A percentile compares a stretch with the other conserved stretches of the same genome.
These are phyloP conservation scores for Aspergillus brasiliensis DNA, from an alignment of 2,329 filamentous ascomycete genomes.

Conservation along the genomic window DNA sequence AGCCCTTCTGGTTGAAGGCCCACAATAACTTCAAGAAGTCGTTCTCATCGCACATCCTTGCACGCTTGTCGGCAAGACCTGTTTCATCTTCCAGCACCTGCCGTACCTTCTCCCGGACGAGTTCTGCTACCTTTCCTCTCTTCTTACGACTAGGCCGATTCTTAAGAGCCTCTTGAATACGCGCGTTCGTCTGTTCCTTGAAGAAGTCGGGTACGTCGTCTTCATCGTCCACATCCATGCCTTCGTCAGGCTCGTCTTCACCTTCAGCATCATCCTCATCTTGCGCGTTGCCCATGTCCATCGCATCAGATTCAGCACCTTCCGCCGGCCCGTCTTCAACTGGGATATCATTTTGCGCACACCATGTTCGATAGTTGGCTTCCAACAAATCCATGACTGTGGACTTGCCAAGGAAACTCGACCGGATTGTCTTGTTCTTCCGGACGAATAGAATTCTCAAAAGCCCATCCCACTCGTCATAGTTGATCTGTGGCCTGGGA, in stretches of 20 bases:
- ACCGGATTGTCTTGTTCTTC: constrained; percentile 87
- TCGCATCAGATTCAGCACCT: constrained; percentile 35
- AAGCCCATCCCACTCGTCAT: constrained; percentile 93
- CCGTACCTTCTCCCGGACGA: constrained; percentile 84
- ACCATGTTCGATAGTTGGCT: constrained; percentile 86
- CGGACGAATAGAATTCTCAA: constrained; percentile 79
- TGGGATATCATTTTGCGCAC: constrained; percentile 78
- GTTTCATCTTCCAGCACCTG: constrained; percentile 82
- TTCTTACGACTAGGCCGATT: constrained; percentile 63
- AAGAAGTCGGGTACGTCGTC: constrained; percentile 85
- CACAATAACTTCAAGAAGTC: constrained; percentile 82
- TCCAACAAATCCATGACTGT: constrained; percentile 82
- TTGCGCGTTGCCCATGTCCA: constrained; percentile 37
- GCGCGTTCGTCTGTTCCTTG: constrained; percentile 58
- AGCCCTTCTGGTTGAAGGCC: constrained; percentile 87
- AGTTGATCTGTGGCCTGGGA: constrained; percentile 83
- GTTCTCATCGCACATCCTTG: constrained; percentile 86
- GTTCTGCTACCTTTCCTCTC: constrained; percentile 75
- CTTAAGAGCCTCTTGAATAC: constrained; percentile 43
- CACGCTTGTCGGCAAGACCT: constrained; percentile 75
- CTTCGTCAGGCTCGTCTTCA: constrained; percentile 52
- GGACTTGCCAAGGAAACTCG: constrained; percentile 76
- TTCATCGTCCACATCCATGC: constrained; percentile 53
- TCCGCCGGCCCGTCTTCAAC: constrained; percentile 66
- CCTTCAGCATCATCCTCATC: constrained; percentile 45